These are phyloP conservation scores for Mycena albidolilacea DNA, from an alignment of 768 basidiomycete species.

Conservation along the genomic window DNA sequence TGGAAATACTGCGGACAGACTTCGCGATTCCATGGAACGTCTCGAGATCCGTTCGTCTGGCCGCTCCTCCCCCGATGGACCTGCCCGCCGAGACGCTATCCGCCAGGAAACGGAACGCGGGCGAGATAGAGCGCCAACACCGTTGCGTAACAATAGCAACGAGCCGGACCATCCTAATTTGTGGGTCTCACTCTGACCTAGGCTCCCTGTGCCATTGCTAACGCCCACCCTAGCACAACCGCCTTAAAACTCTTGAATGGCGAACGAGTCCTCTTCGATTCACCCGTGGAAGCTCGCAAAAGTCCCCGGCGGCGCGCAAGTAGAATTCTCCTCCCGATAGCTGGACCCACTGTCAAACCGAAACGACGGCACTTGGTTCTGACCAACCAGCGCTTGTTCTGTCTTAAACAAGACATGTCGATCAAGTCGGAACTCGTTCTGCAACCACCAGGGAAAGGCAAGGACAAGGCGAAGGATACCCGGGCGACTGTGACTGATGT, in stretches of 20 bases:
- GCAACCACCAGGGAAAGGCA: conserved; percentile 52
- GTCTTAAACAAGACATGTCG: conserved; percentile 65
- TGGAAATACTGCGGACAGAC: conserved; percentile 21
- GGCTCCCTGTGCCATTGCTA: neutral
- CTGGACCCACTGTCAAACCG: conserved; percentile 62
- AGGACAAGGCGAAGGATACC: conserved; percentile 63
- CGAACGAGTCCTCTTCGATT: conserved; percentile 66
- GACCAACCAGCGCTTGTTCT: conserved; percentile 70
- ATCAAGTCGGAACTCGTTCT: conserved; percentile 70
- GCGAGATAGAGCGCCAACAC: conserved; percentile 67
- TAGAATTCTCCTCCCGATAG: conserved; percentile 63
- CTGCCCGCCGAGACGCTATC: conserved; percentile 24
- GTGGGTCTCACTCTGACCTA: conserved; percentile 51
- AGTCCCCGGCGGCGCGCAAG: conserved; percentile 69
- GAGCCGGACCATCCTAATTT: conserved; percentile 56
- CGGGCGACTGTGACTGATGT: conserved; percentile 62
- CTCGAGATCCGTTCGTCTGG: conserved; percentile 30
- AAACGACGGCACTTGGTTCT: conserved; percentile 71
- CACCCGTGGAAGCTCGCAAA: conserved; percentile 68
- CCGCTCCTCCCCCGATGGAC: conserved; percentile 36
- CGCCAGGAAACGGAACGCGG: conserved; percentile 59
- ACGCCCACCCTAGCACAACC: conserved; percentile 45
- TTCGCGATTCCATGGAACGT: conserved; percentile 35
- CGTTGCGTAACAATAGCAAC: conserved; percentile 68
- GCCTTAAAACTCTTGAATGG: conserved; percentile 56